Percentiles rank a stretch among this genome's conserved stretches.
phyloP scores from a whole-genome alignment of 331 rosid genomes.

The Pyracantha coccinea region DNA sequence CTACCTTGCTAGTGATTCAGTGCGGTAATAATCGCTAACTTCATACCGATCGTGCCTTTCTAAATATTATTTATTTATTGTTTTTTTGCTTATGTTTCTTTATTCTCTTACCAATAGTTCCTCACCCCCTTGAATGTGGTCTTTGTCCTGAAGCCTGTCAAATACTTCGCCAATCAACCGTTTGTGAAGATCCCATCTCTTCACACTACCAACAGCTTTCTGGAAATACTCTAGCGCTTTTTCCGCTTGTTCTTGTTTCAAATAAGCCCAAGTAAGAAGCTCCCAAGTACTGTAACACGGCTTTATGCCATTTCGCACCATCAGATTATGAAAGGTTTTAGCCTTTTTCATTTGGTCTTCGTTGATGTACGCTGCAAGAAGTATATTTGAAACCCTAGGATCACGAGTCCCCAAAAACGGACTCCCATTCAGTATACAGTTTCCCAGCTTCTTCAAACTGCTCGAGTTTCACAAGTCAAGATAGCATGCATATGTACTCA shows the following conservation, averaged over 20 bases:
- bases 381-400: conserved; percentile 63
- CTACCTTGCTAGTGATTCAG: too few relatives aligned
- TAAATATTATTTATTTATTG: too few relatives aligned
- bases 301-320: conserved; percentile 39
- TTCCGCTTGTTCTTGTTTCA: conserved; percentile 40
- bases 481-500: conserved; percentile 75
- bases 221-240: conserved; percentile 46
- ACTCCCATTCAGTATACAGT: conserved; percentile 75
- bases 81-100: too few relatives aligned
- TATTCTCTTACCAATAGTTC: conserved; percentile 47
- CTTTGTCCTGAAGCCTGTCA: conserved; percentile 44
- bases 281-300: conserved; percentile 80
- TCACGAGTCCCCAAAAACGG: conserved; percentile 61
- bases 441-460: conserved; percentile 66
- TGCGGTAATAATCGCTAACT: too few relatives aligned
- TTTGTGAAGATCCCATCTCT: conserved; percentile 50
- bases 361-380: conserved; percentile 76
- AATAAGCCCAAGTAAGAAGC: conserved; percentile 66
- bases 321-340: conserved; percentile 37
- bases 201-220: conserved; percentile 63
- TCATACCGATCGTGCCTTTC: too few relatives aligned
- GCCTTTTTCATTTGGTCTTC: conserved; percentile 61
- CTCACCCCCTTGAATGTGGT: conserved; percentile 59
- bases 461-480: conserved; percentile 68
- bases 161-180: conserved; percentile 49